Evolutionary conservation across 2,329 filamentous ascomycete species (phyloP), one percentile per base, ranked within the genome.

Genomic region (Alternaria consortialis): DNA sequence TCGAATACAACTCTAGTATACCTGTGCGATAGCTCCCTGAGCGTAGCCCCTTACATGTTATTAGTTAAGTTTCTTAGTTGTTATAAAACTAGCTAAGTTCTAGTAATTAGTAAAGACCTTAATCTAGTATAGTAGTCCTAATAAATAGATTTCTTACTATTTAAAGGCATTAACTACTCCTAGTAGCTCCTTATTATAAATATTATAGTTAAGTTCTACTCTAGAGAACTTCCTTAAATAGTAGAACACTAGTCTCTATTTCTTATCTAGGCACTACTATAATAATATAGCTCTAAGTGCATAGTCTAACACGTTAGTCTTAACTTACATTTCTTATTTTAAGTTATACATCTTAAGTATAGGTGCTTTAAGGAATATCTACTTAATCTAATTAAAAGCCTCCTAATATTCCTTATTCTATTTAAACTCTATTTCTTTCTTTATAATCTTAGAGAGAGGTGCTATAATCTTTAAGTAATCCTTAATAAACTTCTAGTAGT

Each of bases 121-220:
- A n/a, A n/a, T n/a, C n/a, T n/a, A n/a, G n/a, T n/a, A n/a, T n/a
- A n/a, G n/a, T n/a, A n/a, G n/a, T n/a, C n/a, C n/a, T n/a, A n/a
- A n/a, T n/a, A n/a, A n/a, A n/a, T n/a, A n/a, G n/a, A n/a, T n/a
- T n/a, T n/a, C n/a, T n/a, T n/a, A n/a, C n/a, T n/a, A n/a, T n/a
- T n/a, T n/a, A n/a, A n/a, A n/a, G n/a, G n/a, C n/a, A n/a, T n/a
- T n/a, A n/a, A n/a, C n/a, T n/a, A n/a, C n/a, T n/a, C n/a, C n/a
- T n/a, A n/a, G n/a, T n/a, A n/a, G n/a, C n/a, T n/a, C n/a, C 55
- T 40, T 39, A 78, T 62, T 53, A 51, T 46, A 65, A 63, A 36
- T 71, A 61, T 32, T 51, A 9, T 43, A 76, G 48, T 29, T 57
- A 44, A 54, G 32, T 39, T 57, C 44, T 54, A 32, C 36, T 50